Conservation (phyloP, 1,139 yeast species). For the Spathaspora jeffriesii region DNA sequence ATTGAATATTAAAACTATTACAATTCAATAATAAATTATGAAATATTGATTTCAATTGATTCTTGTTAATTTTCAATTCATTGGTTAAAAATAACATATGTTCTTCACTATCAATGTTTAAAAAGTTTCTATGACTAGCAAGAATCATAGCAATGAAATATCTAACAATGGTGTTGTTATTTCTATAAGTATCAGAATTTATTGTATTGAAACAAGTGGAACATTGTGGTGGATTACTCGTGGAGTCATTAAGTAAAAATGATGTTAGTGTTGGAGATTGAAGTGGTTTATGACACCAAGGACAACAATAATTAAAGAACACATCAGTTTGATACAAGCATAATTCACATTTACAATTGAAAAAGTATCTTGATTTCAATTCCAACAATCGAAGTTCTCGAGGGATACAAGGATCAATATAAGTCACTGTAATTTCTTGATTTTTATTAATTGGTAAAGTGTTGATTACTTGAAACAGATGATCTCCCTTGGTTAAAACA, state of each 20-base stretch:
- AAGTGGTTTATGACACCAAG: conserved; percentile 14
- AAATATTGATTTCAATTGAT: background rate
- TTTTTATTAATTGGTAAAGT: conserved; percentile 17
- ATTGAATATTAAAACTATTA: background rate
- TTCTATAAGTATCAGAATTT: background rate
- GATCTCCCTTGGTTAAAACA: conserved; percentile 13
- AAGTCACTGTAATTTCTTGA: conserved; percentile 30
- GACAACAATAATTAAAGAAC: conserved; percentile 22
- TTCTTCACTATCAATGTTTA: background rate
- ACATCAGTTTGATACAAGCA: conserved; percentile 22
- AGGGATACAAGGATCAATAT: conserved; percentile 25
- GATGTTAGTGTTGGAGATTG: conserved; percentile 10
- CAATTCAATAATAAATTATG: background rate
- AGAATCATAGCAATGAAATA: conserved; percentile 2
- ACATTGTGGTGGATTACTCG: background rate
- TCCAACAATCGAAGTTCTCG: conserved; percentile 18
- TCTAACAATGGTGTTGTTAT: background rate
- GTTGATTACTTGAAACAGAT: conserved; percentile 17
- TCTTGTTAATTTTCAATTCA: background rate
- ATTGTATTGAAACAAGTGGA: background rate
- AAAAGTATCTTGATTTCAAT: conserved; percentile 24
- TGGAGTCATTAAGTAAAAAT: conserved; percentile 1
- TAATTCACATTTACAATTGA: conserved; percentile 29
- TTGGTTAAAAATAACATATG: background rate
- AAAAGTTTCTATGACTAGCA: background rate